A percentile compares a stretch with the other conserved stretches of the same genome.
phyloP scores from a whole-genome alignment of 495 filamentous ascomycete genomes.

The Tuber microsphaerosporum region DNA sequence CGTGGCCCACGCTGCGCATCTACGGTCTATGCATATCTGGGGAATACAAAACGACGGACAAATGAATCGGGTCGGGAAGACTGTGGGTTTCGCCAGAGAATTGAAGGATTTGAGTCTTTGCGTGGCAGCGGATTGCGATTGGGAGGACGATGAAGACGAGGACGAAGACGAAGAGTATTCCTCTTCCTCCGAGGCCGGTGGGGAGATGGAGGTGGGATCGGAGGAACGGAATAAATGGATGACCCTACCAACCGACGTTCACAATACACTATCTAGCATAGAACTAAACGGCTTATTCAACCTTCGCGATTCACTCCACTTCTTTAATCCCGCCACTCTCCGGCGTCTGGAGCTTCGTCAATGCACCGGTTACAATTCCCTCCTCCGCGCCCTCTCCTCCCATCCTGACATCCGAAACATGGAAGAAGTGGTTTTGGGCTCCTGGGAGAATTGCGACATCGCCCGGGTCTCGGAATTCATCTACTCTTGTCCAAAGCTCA shows the following conservation, averaged over 20 bases:
- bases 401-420: conserved; percentile 2
- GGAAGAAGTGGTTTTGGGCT: conserved; percentile 1
- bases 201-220: not conserved
- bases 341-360: conserved; percentile 3
- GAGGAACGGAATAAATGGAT: not conserved
- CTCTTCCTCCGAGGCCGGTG: not conserved
- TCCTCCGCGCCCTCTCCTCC: conserved; percentile 5
- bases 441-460: conserved; percentile 10
- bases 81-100: not conserved
- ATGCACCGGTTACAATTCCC: not conserved
- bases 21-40: conserved; percentile 6
- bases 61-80: conserved; percentile 3
- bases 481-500: conserved; percentile 3
- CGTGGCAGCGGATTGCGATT: conserved; percentile 5
- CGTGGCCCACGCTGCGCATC: not conserved
- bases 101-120: conserved; percentile 2
- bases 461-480: conserved; percentile 5
- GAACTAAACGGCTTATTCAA: conserved; percentile 1
- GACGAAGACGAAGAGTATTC: conserved; percentile 2
- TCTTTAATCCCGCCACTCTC: conserved; percentile 13
- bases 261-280: not conserved
- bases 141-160: not conserved
- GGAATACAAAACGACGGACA: not conserved
- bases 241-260: not conserved
- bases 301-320: not conserved